Base-by-base conservation (phyloP, 768 basidiomycete species). In the Pleurotus ostreatus region DNA sequence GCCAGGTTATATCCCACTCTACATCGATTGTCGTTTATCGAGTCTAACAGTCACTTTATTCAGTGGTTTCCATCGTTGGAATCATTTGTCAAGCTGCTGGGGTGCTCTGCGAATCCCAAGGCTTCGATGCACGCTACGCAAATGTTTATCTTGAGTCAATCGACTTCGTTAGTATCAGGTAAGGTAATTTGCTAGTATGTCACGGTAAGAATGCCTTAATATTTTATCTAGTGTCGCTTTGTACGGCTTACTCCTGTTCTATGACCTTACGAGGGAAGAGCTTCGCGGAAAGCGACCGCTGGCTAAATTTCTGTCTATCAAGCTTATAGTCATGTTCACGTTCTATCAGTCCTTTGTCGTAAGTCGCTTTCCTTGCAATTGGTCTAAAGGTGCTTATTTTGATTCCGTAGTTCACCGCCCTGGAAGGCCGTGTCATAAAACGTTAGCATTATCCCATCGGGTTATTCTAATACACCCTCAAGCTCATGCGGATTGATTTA, bases 231-330 rank as follows among this genome's bases (percentile, higher is more conserved):
- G 89, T 63, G 66, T 95, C 39, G 94, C 94, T 2, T 76, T 96
- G 2, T 95, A 96, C 63, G 94, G 92, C 6, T 74, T 97, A 5
- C 64, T 95, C 11, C 61, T 93, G 12, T 93, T 94, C 70, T 95
- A 95, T 65, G 85, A 81, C 18, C 75, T 96, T 44, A 91, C 85
- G 48, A 81, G 85, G 57, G 85, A 89, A 15, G 93, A 94, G 61
- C 80, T 96, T n/a, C 72, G 64, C 55, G 90, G 86, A 34, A 78
- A 83, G 15, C 78, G 86, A 23, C 94, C 93, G 23, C 72, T 94
- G 25, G 82, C 86, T 22, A 95, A 95, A 74, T 96, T 96, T 68
- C 66, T 95, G 59, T 74, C 83, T 2, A 94, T 96, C 74, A 95
- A 95, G 69, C 71, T 90, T 26, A 88, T 92, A 47, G 88, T 93